Conservation (phyloP, 1,139 yeast species). For the Suhomyces anneliseae region DNA sequence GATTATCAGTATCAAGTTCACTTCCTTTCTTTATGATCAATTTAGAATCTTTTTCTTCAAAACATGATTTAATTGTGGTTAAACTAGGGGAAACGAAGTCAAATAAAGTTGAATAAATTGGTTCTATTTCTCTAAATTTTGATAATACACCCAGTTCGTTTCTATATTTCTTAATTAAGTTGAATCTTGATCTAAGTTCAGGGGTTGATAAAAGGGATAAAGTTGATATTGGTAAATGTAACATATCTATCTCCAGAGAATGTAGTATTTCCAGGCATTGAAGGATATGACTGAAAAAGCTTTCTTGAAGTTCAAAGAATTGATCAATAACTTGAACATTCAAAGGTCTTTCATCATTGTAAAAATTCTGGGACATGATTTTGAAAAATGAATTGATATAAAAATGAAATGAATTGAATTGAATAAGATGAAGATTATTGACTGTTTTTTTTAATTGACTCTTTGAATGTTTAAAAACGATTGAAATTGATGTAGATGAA, state of each 20-base stretch:
- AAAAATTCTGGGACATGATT: too few relatives aligned
- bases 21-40: background rate
- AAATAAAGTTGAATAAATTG: slow-evolving; percentile 12
- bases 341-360: background rate
- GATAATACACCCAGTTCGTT: slow-evolving; percentile 6
- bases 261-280: slow-evolving; percentile 9
- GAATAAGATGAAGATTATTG: too few relatives aligned
- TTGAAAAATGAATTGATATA: too few relatives aligned
- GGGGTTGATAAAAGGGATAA: slow-evolving; percentile 6
- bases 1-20: slow-evolving; percentile 1
- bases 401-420: too few relatives aligned
- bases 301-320: slow-evolving; percentile 10
- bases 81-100: slow-evolving; percentile 10
- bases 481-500: background rate
- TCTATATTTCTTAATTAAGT: slow-evolving; percentile 13
- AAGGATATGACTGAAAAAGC: slow-evolving; percentile 12
- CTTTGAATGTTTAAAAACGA: too few relatives aligned
- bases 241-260: slow-evolving; percentile 6
- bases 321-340: slow-evolving; percentile 12
- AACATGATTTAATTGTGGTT: background rate
- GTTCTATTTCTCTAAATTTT: slow-evolving; percentile 8
- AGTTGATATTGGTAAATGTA: slow-evolving; percentile 5
- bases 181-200: slow-evolving; percentile 9
- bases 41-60: background rate
- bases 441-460: too few relatives aligned